phyloP scores from a whole-genome alignment of 208 protist genomes.

The Borovskyia barvae region DNA sequence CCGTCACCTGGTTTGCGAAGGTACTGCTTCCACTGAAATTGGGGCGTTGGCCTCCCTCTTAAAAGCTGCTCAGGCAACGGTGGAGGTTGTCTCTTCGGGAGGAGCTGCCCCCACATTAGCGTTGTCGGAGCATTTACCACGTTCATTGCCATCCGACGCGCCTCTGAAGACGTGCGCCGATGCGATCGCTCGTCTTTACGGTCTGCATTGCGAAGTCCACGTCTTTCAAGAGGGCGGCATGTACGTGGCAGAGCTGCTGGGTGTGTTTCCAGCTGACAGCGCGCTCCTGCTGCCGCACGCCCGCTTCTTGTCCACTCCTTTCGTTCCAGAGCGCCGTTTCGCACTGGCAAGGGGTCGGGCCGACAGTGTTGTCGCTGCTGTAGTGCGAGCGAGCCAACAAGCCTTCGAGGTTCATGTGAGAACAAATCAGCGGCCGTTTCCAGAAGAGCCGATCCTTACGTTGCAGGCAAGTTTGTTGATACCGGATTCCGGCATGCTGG shows the following conservation, averaged over 20 bases:
- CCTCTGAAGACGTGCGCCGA: slow-evolving; percentile 22
- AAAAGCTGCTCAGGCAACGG: neutral
- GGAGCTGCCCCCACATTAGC: neutral
- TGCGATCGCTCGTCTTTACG: slow-evolving; percentile 26
- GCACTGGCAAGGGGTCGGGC: slow-evolving; percentile 16
- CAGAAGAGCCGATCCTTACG: neutral
- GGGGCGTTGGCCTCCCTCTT: slow-evolving; percentile 5
- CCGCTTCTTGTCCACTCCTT: neutral
- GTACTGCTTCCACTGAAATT: slow-evolving; percentile 14
- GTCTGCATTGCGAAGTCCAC: slow-evolving; percentile 9
- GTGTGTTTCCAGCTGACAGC: slow-evolving; percentile 8
- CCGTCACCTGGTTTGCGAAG: slow-evolving; percentile 3
- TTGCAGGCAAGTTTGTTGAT: slow-evolving; percentile 6
- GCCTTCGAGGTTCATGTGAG: slow-evolving; percentile 42
- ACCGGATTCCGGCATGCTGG: neutral
- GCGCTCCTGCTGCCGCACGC: neutral
- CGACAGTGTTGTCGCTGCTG: slow-evolving; percentile 6
- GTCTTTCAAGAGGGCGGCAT: slow-evolving; percentile 5
- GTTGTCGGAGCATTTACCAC: slow-evolving; percentile 1
- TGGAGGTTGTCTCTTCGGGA: too few species aligned
- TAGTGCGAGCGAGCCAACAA: slow-evolving; percentile 30
- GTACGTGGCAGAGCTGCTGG: slow-evolving; percentile 23
- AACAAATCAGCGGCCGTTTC: slow-evolving; percentile 15
- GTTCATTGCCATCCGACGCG: slow-evolving; percentile 7
- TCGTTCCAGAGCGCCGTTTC: slow-evolving; percentile 12